Evolutionary conservation across 257 asterid genomes (phyloP), one percentile per base, ranked within the genome.

Genomic region (Salvia miltiorrhiza): DNA sequence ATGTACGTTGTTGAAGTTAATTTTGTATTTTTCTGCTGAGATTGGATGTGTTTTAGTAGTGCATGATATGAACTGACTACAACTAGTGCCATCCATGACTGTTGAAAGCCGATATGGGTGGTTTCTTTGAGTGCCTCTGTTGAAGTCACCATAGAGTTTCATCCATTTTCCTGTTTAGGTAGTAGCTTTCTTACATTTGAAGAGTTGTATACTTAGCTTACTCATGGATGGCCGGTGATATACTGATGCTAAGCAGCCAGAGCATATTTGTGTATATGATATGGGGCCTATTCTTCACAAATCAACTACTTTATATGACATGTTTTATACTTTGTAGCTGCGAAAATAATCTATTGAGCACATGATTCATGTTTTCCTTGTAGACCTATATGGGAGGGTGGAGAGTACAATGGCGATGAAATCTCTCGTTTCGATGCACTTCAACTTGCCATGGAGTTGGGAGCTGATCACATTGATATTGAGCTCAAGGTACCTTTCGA

Each of bases 301-400:
- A 19, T 13, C 43, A 28, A 45, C 35, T 23, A 54, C 49, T 57
- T 39, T 19, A 44, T 65, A 21, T 63, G 40, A 35, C 26, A 41
- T 57, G 20, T 17, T 24, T 63, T 32, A n/a, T 74, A 43, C 50
- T 53, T 59, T 50, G 37, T 47, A 33, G 50, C 12, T 49, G 40
- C 5, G 11, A 30, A 53, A 52, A 47, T 54, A 37, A 48, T 45
- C 28, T 71, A 49, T 65, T 14, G 37, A 35, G 56, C 68, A 35
- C 40, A 63, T 67, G 70, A 56, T 58, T 65, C 19, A 39, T 81
- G 40, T 20, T 69, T 78, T 72, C 69, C 24, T 54, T 20, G 49
- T 74, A 94, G 99, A 81, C 99, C 99, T 26, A 75, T 44, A 28
- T 93, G 99, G 99, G 99, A 93, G 84, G 99, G 99, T 76, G 99